Base-by-base conservation (phyloP, 202 grass and related monocot species). In the Saccharum hybrid region DNA sequence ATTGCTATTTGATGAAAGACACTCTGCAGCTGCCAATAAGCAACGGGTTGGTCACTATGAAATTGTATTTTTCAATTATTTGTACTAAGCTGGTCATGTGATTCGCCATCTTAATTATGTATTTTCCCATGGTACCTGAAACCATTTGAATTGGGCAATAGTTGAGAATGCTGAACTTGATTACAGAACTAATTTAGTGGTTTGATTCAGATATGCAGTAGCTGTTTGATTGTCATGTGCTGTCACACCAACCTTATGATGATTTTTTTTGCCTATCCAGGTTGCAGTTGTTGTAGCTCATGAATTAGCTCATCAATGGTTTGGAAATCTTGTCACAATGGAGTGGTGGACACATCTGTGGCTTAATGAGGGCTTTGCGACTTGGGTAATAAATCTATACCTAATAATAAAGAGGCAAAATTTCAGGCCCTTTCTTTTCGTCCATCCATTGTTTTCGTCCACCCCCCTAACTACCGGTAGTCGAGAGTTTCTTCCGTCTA, bases 311-410 rank as follows among this genome's bases (percentile, higher is more conserved):
- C 96, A 98, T 69, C 96, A 98, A 9, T 98, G 96, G 96, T 94
- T 98, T 81, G 96, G 93, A 63, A 98, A 98, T 90, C 92, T 98
- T 57, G 96, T 98, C 61, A 98, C 96, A 63, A 95, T 96, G 93
- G 93, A 98, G 79, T 98, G 96, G 96, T 98, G 96, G 96, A 96
- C 93, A 23, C 93, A 98, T 52, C 86, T 98, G 71, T 98, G 96
- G 96, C 91, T 98, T 63, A 98, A 98, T 43, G 96, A 98, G 71
- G 96, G 93, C 66, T 98, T 98, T 84, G 96, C 96, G 4, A 98
- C 96, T 75, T 98, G 96, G 96, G 96, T 98, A 95, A 81, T 76
- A 23, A 71, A 67, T n/a, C n/a, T n/a, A n/a, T n/a, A n/a, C n/a
- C n/a, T n/a, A n/a, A n/a, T n/a, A n/a, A n/a, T n/a, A n/a, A n/a